Evolutionary conservation across 768 basidiomycete species (phyloP), one percentile per base, ranked within the genome.

Genomic region (Mycena pura): DNA sequence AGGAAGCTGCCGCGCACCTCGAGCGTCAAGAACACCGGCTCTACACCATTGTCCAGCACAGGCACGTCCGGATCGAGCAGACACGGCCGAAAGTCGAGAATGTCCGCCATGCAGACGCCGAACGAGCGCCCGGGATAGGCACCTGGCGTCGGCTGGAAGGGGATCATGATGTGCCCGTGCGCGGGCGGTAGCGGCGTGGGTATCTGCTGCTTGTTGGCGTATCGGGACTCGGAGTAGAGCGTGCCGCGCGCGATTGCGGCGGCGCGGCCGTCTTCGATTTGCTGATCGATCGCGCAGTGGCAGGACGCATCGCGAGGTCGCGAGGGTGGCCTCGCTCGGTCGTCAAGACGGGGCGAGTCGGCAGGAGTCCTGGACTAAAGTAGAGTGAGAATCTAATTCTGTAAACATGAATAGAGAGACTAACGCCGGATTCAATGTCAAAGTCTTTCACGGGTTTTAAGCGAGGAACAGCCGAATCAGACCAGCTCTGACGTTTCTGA

Each of bases 101-200:
- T 66, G 36, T 66, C 64, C 7, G 60, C 60, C 64, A 66, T 66
- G 17, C 51, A 58, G 22, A 66, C 64, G 10, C 64, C 64, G 32
- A 62, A 66, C 9, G 46, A 51, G 22, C 64, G 60, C n/a, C 60
- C 57, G 7, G 64, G 31, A 36, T 58, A 51, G 13, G 64, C 47
- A 41, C 40, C 46, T n/a, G 52, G 41, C 32, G 60, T 66, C 17
- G 64, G 64, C n/a, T 66, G 64, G 38, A 66, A 66, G 1, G 60
- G n/a, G 3, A 66, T 59, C 57, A 66, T 57, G 0, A 54, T 66
- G 41, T 66, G 64, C n/a, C 64, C 64, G 39, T 59, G 64, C 6
- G 57, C 22, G n/a, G 64, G 64, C 3, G 64, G 64, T 1, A 66
- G 60, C 17, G 64, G 64, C 3, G 64, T 66, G 25, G 64, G 64